Conservation (phyloP, 305 asterid genomes). For the Plantago coronopus region DNA sequence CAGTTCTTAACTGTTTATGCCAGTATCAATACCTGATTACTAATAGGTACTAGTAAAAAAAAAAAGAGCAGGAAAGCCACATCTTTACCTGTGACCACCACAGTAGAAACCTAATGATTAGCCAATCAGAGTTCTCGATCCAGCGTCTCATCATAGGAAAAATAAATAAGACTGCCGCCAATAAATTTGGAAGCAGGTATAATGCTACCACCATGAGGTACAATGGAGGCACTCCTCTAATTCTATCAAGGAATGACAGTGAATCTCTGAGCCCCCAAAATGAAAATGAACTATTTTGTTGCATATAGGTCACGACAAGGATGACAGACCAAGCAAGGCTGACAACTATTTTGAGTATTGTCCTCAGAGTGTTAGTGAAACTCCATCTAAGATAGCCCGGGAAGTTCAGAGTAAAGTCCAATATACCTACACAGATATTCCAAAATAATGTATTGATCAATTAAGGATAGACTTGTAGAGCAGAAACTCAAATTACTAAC, state of each 20-base stretch:
- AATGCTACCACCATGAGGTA: slow-evolving; percentile 71
- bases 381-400: slow-evolving; percentile 95
- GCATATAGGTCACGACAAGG: slow-evolving; percentile 69
- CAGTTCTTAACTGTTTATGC: neutral
- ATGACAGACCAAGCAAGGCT: slow-evolving; percentile 80
- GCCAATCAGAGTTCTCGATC: slow-evolving; percentile 98
- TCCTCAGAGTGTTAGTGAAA: slow-evolving; percentile 72
- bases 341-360: slow-evolving; percentile 68
- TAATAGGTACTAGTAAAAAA: slow-evolving; percentile 9
- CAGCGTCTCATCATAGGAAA: slow-evolving; percentile 93
- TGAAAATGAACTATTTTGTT: slow-evolving; percentile 41
- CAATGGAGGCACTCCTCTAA: slow-evolving; percentile 83
- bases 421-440: slow-evolving; percentile 49
- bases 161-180: slow-evolving; percentile 66
- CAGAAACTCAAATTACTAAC: slow-evolving; percentile 12
- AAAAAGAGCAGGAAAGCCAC: slow-evolving; percentile 20
- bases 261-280: slow-evolving; percentile 37
- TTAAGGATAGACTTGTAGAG: slow-evolving; percentile 10
- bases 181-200: slow-evolving; percentile 79
- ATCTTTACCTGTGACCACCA: slow-evolving; percentile 99
- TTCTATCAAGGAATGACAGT: slow-evolving; percentile 57
- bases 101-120: slow-evolving; percentile 73
- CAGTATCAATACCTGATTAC: neutral
- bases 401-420: slow-evolving; percentile 83
- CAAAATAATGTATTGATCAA: slow-evolving; percentile 24